Conservation (phyloP, 2,329 filamentous ascomycete species). For the Aureobasidium lini region DNA sequence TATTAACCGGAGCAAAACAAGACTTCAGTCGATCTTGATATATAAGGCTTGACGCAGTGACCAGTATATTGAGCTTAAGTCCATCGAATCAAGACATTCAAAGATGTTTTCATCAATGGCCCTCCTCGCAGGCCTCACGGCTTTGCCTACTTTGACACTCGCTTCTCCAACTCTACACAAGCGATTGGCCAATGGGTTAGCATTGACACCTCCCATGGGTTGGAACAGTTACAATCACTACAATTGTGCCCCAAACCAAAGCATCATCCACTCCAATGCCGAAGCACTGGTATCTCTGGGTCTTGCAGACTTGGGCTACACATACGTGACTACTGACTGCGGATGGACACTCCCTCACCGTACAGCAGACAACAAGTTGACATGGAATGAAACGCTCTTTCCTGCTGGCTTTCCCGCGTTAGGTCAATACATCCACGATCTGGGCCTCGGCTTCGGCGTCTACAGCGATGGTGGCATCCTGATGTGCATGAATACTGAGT, state of each 20-base stretch:
- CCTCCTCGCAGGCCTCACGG: background rate
- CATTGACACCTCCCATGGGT: conserved; percentile 17
- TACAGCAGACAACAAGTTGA: conserved; percentile 37
- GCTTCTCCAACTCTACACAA: background rate
- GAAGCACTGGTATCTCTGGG: conserved; percentile 47
- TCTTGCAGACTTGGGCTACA: conserved; percentile 47
- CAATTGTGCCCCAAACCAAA: conserved; percentile 42
- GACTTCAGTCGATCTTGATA: background rate
- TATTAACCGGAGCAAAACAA: background rate
- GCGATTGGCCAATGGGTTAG: conserved; percentile 13
- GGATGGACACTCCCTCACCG: conserved; percentile 44
- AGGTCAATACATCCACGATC: conserved; percentile 42
- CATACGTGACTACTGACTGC: conserved; percentile 50
- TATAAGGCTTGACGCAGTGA: background rate
- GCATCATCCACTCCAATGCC: conserved; percentile 45
- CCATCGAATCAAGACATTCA: background rate
- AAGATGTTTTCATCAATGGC: background rate
- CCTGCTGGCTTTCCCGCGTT: conserved; percentile 45
- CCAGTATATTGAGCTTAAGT: too few relatives aligned
- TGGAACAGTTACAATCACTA: conserved; percentile 57
- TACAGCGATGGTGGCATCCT: conserved; percentile 36
- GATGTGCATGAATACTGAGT: conserved; percentile 18
- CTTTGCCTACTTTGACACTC: background rate
- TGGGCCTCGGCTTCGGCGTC: conserved; percentile 46
- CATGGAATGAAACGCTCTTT: conserved; percentile 45